phyloP scores from a whole-genome alignment of 2,329 filamentous ascomycete species.

The Talaromyces sp. region DNA sequence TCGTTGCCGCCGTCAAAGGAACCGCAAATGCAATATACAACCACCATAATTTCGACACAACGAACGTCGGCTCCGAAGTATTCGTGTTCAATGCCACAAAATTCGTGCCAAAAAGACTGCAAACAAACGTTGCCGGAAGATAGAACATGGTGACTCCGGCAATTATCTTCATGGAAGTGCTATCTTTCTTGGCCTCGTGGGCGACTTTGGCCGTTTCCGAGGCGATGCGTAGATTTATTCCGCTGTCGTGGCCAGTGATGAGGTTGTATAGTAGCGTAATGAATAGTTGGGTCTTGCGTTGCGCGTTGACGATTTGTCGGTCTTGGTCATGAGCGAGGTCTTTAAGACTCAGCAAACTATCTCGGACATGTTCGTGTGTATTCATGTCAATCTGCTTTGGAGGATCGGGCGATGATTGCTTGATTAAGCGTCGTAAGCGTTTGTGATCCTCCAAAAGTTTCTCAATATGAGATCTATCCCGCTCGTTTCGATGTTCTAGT shows the following conservation, averaged over 20 bases:
- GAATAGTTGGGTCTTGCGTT: slow-evolving; percentile 21
- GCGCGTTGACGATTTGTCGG: slow-evolving; percentile 20
- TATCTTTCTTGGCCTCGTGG: slow-evolving; percentile 23
- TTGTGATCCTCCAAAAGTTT: slow-evolving; percentile 20
- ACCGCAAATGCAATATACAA: slow-evolving; percentile 22
- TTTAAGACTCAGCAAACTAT: slow-evolving; percentile 19
- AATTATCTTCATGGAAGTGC: slow-evolving; percentile 26
- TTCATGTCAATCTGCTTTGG: slow-evolving; percentile 2
- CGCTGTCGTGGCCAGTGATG: slow-evolving; percentile 24
- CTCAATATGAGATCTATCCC: slow-evolving; percentile 20
- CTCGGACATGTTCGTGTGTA: slow-evolving; percentile 19
- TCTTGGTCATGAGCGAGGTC: slow-evolving; percentile 21
- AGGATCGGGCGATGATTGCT: not conserved
- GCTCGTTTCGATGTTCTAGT: slow-evolving; percentile 21
- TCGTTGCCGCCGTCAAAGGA: slow-evolving; percentile 20
- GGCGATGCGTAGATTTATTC: slow-evolving; percentile 21
- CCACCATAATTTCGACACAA: slow-evolving; percentile 22
- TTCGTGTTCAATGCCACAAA: slow-evolving; percentile 21
- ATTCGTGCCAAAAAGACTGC: slow-evolving; percentile 24
- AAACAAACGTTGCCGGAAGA: slow-evolving; percentile 25
- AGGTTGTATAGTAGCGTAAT: slow-evolving; percentile 24
- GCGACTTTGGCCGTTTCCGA: slow-evolving; percentile 20
- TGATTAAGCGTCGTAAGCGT: slow-evolving; percentile 16
- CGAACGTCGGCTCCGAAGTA: slow-evolving; percentile 17
- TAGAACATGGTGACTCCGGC: slow-evolving; percentile 24